phyloP scores from a whole-genome alignment of 345 rosid genomes.

The Lepidium aucheri region DNA sequence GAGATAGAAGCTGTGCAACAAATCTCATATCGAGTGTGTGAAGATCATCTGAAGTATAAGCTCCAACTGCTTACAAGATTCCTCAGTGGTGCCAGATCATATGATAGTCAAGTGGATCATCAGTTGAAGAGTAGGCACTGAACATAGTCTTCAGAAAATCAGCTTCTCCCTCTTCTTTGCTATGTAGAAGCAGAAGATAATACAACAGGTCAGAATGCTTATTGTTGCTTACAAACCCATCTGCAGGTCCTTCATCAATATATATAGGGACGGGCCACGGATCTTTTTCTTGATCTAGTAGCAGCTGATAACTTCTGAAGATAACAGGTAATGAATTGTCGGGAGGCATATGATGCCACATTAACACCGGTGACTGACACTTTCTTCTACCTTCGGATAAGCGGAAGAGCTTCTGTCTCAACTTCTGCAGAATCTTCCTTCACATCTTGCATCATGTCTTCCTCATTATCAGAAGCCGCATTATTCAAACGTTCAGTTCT shows the following conservation, averaged over 20 bases:
- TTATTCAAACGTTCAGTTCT: conserved; percentile 42
- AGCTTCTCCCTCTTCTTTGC: conserved; percentile 50
- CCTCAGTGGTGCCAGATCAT: conserved; percentile 97
- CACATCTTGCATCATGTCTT: conserved; percentile 81
- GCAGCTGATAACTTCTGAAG: conserved; percentile 65
- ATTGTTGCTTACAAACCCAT: conserved; percentile 30
- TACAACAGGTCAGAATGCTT: conserved; percentile 71
- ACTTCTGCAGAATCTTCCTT: conserved; percentile 60
- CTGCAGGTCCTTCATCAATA: conserved; percentile 78
- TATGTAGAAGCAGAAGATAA: conserved; percentile 95
- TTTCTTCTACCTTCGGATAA: conserved; percentile 84
- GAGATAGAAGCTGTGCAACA: conserved; percentile 73
- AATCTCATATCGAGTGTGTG: conserved; percentile 66
- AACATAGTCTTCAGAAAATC: conserved; percentile 58
- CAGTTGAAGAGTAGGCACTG: conserved; percentile 78
- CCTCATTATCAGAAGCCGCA: conserved; percentile 69
- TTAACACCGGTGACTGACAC: conserved; percentile 85
- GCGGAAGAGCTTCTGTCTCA: conserved; percentile 67
- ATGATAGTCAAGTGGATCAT: conserved; percentile 96
- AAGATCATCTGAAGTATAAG: conserved; percentile 72
- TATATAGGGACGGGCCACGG: conserved; percentile 78
- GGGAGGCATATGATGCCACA: conserved; percentile 87
- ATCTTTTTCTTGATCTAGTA: conserved; percentile 61
- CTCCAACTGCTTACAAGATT: conserved; percentile 70
- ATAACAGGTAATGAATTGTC: conserved; percentile 51